Base-by-base conservation (phyloP, 202 grass and related monocot species). In the Setaria italica region DNA sequence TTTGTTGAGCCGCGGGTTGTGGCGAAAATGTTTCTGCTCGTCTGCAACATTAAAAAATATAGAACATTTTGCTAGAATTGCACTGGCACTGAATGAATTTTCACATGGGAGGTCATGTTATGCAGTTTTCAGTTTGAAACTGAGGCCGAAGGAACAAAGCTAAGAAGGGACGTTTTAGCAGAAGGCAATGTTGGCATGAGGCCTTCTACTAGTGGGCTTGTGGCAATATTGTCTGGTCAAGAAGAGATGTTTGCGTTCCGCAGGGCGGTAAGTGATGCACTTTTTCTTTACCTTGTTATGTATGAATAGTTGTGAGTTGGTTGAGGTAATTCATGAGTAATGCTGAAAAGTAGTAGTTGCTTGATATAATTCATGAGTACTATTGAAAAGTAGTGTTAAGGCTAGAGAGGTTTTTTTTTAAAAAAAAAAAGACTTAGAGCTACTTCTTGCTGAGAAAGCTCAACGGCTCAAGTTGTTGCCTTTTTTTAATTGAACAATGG, bases 81-180 rank as follows among this genome's bases (percentile, higher is more conserved):
- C 32, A 49, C 33, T 64, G 29, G 43, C 74, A 78, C 67, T 64
- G 20, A 80, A 55, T 29, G n/a, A 49, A 41, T 41, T 67, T 48
- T 80, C 4, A 84, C 62, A 62, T 8, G 25, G 12, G 63, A 70
- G 3, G 62, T 51, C 48, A 49, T 84, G 67, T 62, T 71, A 82
- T 85, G 88, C 90, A 95, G 96, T 80, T 95, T 99, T 64, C 93
- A 99, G 50, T 99, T 99, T 80, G 96, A 99, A 89, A 92, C 93
- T 67, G 96, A 99, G 46, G 85, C 89, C 0, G 93, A 99, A 90
- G 91, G 88, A 33, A 81, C 86, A 51, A 99, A 80, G 70, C 85
- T 99, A 55, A 89, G 93, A 54, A 91, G 90, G 82, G 93, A 99
- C 92, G 96, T 99, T 72, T 86, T 73, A n/a, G 88, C 91, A 74